Evolutionary conservation across 305 asterid species (phyloP), one percentile per base, ranked within the genome.

Genomic region (Fraxinus sp.): DNA sequence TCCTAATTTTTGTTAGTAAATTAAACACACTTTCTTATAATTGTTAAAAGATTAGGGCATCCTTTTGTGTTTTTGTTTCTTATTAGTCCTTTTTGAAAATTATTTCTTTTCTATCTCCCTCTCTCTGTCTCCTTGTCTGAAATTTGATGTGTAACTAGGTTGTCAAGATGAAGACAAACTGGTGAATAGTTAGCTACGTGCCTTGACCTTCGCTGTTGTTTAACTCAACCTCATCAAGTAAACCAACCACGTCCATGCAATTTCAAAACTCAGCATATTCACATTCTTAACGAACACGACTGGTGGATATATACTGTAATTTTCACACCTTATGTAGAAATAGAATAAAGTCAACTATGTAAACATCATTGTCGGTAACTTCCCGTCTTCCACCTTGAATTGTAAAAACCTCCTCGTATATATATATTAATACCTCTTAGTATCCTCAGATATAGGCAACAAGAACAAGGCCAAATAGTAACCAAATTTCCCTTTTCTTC

Each of bases 301-400:
- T 46, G 62, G 22, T 52, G 74, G 83, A 32, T 7, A 66, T 79
- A 41, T 83, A 81, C 84, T 86, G 79, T 76, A 84, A 84, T 84
- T 84, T 80, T 35, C 83, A 59, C 9, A 81, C 49, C 76, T 20
- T 83, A 79, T 62, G 82, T 26, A 20, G 32, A 49, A 13, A 30
- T 13, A 30, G 13, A 70, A 26, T 80, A 39, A 57, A 5, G 20
- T 46, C 52, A 68, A 79, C 84, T 80, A 49, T 44, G 16, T 11
- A 83, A 80, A 86, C 88, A 86, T 91, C 91, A 89, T 86, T 91
- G 83, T 87, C 92, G 83, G 91, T 92, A 89, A 92, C 93, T 88
- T 85, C 55, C 26, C 39, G 79, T 79, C 64, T 49, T 49, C 59
- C 6, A 49, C 59, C 59, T 49, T 49, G 20, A 49, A 14, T 49